These are phyloP conservation scores for Geranomyces variabilis DNA, from an alignment of 192 early-diverging fungal species.

Conservation along the genomic window DNA sequence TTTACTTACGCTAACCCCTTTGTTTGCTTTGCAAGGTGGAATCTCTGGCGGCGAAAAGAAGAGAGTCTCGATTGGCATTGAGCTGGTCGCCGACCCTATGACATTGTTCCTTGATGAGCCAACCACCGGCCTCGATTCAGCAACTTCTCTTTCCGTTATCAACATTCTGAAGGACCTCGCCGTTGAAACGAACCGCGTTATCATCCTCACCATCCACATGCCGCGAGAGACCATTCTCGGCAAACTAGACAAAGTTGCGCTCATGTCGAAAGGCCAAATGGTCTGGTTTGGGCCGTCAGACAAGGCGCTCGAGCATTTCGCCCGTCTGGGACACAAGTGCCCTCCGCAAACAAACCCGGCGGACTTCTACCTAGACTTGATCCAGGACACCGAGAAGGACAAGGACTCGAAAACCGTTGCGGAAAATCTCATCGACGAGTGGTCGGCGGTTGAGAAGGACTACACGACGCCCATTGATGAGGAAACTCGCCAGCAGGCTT, in stretches of 20 bases:
- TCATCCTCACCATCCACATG: constrained; percentile 88
- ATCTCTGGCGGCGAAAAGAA: constrained; percentile 69
- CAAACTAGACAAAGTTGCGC: constrained; percentile 77
- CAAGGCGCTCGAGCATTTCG: constrained; percentile 48
- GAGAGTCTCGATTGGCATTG: constrained; percentile 71
- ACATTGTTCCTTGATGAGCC: constrained; percentile 66
- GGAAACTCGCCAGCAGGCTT: neutral
- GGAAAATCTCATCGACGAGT: constrained; percentile 27
- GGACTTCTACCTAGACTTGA: constrained; percentile 54
- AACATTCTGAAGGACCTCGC: constrained; percentile 62
- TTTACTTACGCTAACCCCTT: no score
- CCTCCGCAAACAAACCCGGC: constrained; percentile 51
- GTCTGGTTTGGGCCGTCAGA: constrained; percentile 72
- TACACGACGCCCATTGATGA: constrained; percentile 21
- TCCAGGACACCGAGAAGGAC: constrained; percentile 47
- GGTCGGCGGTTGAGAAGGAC: constrained; percentile 6
- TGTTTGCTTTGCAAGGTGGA: no score
- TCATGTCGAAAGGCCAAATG: constrained; percentile 78
- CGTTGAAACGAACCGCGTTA: constrained; percentile 61
- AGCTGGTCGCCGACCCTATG: constrained; percentile 59
- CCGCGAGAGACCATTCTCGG: constrained; percentile 80
- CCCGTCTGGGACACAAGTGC: constrained; percentile 38
- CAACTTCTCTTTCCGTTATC: constrained; percentile 69
- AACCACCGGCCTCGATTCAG: constrained; percentile 77
- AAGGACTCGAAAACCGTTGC: constrained; percentile 43